Evolutionary conservation across 2,329 filamentous ascomycete genomes (phyloP).

Genomic region (Coniosporium tulheliwenetii): DNA sequence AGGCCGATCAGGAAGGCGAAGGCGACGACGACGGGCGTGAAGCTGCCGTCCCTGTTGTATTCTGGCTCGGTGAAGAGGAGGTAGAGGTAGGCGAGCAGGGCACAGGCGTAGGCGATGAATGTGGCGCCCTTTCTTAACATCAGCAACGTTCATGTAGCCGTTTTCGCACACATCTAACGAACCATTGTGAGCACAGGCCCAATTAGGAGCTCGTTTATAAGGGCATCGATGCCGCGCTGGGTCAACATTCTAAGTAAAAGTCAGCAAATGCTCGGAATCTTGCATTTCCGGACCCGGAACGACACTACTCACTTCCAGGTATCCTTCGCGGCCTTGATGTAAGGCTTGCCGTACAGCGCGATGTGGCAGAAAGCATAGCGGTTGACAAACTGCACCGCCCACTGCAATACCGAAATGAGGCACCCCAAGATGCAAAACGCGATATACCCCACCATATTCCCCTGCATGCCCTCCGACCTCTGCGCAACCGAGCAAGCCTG

Average conservation of each 20-base stretch:
- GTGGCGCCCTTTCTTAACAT: slow-evolving; percentile 43
- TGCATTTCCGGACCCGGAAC: neutral
- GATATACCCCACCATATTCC: slow-evolving; percentile 51
- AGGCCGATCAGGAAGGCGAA: slow-evolving; percentile 82
- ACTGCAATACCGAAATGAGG: slow-evolving; percentile 62
- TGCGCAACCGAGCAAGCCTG: slow-evolving; percentile 70
- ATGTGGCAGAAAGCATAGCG: slow-evolving; percentile 88
- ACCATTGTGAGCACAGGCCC: slow-evolving; percentile 24
- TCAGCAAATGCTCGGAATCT: slow-evolving; percentile 1
- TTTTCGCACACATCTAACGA: too few species aligned
- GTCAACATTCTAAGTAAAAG: slow-evolving; percentile 53
- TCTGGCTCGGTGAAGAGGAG: slow-evolving; percentile 63
- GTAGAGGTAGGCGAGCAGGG: slow-evolving; percentile 75
- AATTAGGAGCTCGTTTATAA: slow-evolving; percentile 78
- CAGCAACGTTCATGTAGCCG: too few species aligned
- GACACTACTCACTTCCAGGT: slow-evolving; percentile 49
- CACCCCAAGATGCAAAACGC: slow-evolving; percentile 65
- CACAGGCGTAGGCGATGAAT: slow-evolving; percentile 71
- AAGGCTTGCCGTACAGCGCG: slow-evolving; percentile 79
- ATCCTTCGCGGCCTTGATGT: slow-evolving; percentile 73
- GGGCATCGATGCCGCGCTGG: slow-evolving; percentile 75
- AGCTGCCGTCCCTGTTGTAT: slow-evolving; percentile 55
- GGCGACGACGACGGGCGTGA: slow-evolving; percentile 64
- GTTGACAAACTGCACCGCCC: slow-evolving; percentile 80
- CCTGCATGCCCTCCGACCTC: slow-evolving; percentile 45